Conservation (phyloP, 2,329 filamentous ascomycete species). For the Penicillium sp. region DNA sequence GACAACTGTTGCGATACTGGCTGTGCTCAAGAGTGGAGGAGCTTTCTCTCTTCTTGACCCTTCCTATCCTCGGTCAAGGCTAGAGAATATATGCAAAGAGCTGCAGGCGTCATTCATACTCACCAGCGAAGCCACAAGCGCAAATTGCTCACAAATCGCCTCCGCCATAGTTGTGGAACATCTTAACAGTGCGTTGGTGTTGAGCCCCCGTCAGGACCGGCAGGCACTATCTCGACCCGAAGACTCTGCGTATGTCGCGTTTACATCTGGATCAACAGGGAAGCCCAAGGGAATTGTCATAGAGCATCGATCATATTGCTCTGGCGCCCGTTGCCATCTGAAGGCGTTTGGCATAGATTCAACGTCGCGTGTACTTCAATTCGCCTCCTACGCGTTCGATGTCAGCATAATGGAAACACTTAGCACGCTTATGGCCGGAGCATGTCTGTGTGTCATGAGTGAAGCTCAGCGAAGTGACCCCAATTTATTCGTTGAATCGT, state of each 20-base stretch:
- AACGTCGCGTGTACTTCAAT: not conserved
- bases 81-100: constrained; percentile 19
- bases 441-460: not conserved
- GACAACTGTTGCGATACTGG: constrained; percentile 29
- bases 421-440: not conserved
- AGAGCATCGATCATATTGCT: no score
- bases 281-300: constrained; percentile 23
- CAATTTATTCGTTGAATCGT: not conserved
- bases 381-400: constrained; percentile 1
- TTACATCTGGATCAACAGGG: constrained; percentile 45
- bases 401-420: not conserved
- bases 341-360: no score
- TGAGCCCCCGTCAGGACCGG: not conserved
- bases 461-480: not conserved
- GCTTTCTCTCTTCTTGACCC: constrained; percentile 29
- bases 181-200: no score
- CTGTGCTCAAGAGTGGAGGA: constrained; percentile 29
- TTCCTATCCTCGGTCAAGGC: constrained; percentile 23
- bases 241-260: constrained; percentile 39
- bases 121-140: no score
- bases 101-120: no score
- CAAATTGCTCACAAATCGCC: no score
- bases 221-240: no score
- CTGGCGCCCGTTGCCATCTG: no score
- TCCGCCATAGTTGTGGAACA: no score